Base-by-base conservation (phyloP, 306 rosid species). In the Acmispon strigosus region DNA sequence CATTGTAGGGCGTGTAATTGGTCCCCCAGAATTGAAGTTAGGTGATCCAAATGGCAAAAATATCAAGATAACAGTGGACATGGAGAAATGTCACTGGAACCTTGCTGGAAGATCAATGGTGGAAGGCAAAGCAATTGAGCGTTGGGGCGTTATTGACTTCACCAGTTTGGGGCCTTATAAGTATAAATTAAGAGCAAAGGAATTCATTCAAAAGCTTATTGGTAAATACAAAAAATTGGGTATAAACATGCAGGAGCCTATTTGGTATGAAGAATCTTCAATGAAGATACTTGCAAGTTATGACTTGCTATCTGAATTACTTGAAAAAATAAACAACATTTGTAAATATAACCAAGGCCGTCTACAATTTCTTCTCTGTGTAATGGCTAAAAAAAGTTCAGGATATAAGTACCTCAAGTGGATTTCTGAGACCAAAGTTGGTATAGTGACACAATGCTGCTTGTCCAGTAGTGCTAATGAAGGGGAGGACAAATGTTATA, bases 361-460 rank as follows among this genome's bases (percentile, higher is more conserved):
- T 12, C 73, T 83, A 22, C 96, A 91, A 72, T 52, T 91, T 76
- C 86, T 91, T 80, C 77, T 88, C 6, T 90, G 97, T 76, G 92
- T 82, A 42, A 90, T 90, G 97, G n/a, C 82, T 58, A 18, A 32
- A n/a, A 91, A 63, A 74, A 76, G 81, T 81, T 42, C 78, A 20
- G 92, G 95, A 56, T 90, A 90, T 71, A 88, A 84, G 81, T 49
- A 56, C 77, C 82, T 91, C 17, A 91, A 91, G 78, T 85, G 90
- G 90, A 81, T 91, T 48, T 80, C 87, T 12, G 96, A 91, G 81
- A 91, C 96, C 42, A 74, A 85, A 70, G 57, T 88, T 55, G 97
- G 97, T 51, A 56, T 91, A 11, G 87, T 91, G 71, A 88, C 97
- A 4, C 97, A 91, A 49, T 91, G 97, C 57, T 91, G 97, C 58